Conservation (phyloP, 345 rosid genomes). For the Erucastrum elatum region DNA sequence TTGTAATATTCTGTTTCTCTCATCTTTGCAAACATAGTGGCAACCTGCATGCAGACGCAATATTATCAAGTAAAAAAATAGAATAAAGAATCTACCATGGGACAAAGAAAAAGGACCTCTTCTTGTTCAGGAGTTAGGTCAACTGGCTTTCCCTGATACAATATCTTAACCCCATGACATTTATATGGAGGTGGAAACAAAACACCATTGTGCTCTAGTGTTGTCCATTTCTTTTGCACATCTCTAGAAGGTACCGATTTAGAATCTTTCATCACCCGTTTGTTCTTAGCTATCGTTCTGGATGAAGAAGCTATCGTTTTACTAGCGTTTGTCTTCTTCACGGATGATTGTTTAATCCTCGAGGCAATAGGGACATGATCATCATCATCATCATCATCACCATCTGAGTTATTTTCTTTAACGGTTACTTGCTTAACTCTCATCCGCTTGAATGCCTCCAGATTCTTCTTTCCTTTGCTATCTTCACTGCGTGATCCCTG, state of each 20-base stretch:
- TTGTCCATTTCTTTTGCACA: slow-evolving; percentile 92
- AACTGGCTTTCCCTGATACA: slow-evolving; percentile 73
- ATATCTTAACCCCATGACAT: slow-evolving; percentile 85
- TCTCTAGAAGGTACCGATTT: slow-evolving; percentile 11
- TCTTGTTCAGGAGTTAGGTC: slow-evolving; percentile 85
- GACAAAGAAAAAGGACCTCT: slow-evolving; percentile 53
- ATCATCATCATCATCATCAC: slow-evolving; percentile 61
- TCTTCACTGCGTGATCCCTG: slow-evolving; percentile 30
- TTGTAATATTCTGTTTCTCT: slow-evolving; percentile 88
- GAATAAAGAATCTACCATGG: neutral
- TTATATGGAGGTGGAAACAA: slow-evolving; percentile 91
- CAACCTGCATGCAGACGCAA: slow-evolving; percentile 60
- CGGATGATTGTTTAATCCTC: slow-evolving; percentile 56
- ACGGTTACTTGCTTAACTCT: slow-evolving; percentile 25
- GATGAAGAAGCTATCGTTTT: slow-evolving; percentile 45
- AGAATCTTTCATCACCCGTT: slow-evolving; percentile 54
- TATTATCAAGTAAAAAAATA: neutral
- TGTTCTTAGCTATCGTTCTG: slow-evolving; percentile 44
- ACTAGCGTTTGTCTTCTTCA: slow-evolving; percentile 57
- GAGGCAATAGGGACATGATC: slow-evolving; percentile 70
- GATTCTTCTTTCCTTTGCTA: slow-evolving; percentile 32
- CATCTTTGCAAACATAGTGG: slow-evolving; percentile 95
- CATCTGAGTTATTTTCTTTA: slow-evolving; percentile 52
- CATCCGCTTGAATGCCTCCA: slow-evolving; percentile 26
- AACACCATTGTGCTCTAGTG: slow-evolving; percentile 91